Evolutionary conservation across 2,329 filamentous ascomycete species (phyloP).

Genomic region (Cladosporium sp.): DNA sequence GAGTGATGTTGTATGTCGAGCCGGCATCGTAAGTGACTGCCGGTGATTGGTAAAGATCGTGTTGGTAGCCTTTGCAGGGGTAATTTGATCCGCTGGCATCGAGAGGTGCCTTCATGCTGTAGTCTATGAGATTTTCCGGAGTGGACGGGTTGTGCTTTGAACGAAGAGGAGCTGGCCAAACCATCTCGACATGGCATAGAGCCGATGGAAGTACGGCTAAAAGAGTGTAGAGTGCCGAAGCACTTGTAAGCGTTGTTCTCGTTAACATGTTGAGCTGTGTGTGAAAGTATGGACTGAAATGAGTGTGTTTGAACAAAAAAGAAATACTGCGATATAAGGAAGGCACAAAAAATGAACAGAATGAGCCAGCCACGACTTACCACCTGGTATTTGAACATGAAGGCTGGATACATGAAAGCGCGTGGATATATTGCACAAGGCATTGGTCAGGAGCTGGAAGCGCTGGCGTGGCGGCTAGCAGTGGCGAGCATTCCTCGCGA

Average conservation of each 20-base stretch:
- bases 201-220: constrained; percentile 26
- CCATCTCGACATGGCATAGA: constrained; percentile 58
- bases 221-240: constrained; percentile 23
- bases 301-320: background rate
- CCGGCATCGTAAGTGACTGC: constrained; percentile 66
- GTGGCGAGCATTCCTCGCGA: constrained; percentile 19
- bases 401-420: constrained; percentile 16
- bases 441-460: constrained; percentile 3
- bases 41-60: constrained; percentile 52
- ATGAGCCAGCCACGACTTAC: constrained; percentile 17
- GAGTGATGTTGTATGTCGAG: constrained; percentile 61
- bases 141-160: constrained; percentile 53
- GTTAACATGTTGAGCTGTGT: constrained; percentile 24
- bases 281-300: background rate
- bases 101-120: constrained; percentile 71
- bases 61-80: constrained; percentile 72
- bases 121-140: constrained; percentile 58
- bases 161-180: constrained; percentile 55
- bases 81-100: constrained; percentile 63
- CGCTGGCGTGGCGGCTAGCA: background rate
- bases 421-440: constrained; percentile 7
- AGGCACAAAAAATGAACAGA: background rate
- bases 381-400: background rate
- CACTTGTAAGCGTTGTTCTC: constrained; percentile 18
- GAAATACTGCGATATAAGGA: background rate